Evolutionary conservation across 441 rosid genomes (phyloP).

Genomic region (Aquilaria agallochum): DNA sequence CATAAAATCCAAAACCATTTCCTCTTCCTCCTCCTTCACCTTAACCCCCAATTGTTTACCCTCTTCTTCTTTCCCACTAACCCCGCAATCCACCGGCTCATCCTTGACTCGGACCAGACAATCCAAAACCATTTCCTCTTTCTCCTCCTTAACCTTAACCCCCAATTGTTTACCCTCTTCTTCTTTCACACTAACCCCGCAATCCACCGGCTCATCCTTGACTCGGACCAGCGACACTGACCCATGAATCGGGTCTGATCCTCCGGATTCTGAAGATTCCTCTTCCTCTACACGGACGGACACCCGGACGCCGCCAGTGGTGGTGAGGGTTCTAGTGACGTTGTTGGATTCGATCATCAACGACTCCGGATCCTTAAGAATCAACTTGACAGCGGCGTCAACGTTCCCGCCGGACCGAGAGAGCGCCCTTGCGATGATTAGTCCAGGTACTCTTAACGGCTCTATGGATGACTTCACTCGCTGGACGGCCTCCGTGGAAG

Average conservation of each 20-base stretch:
- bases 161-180: slow-evolving; percentile 7
- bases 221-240: not conserved
- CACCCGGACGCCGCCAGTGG: slow-evolving; percentile 10
- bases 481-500: not conserved
- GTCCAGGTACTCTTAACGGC: too few species aligned
- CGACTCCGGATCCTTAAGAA: not conserved
- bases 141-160: not conserved
- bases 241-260: too few species aligned
- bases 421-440: too few species aligned
- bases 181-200: not conserved
- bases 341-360: not conserved
- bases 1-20: not conserved
- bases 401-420: not conserved
- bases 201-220: slow-evolving; percentile 9
- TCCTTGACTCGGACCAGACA: not conserved
- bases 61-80: not conserved
- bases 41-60: not conserved
- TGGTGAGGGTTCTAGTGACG: slow-evolving; percentile 1
- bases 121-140: slow-evolving; percentile 8
- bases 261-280: not conserved
- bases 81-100: not conserved
- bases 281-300: not conserved
- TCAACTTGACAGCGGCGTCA: not conserved
- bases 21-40: slow-evolving; percentile 1
- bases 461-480: slow-evolving; percentile 1